Evolutionary conservation across 805 yeast genomes (phyloP).

Genomic region (Wickerhamiella musiphila): DNA sequence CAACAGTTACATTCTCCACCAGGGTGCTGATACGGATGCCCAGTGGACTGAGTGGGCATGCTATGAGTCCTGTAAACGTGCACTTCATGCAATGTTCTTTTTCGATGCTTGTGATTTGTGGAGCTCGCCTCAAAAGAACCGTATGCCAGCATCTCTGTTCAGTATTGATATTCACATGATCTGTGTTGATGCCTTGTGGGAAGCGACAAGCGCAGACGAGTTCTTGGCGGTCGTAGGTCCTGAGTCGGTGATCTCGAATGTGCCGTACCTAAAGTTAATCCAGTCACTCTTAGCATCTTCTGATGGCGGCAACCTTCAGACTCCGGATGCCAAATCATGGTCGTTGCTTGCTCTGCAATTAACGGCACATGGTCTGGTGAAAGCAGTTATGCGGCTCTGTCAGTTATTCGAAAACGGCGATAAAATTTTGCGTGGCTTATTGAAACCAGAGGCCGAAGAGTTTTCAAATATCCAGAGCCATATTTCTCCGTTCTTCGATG

Average conservation of each 20-base stretch:
- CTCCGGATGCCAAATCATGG: constrained; percentile 5
- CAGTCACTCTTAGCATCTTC: constrained; percentile 14
- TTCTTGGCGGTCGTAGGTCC: constrained; percentile 17
- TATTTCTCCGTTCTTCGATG: constrained; percentile 10
- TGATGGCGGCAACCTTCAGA: not conserved
- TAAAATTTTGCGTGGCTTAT: constrained; percentile 8
- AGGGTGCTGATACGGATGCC: constrained; percentile 15
- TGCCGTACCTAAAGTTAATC: constrained; percentile 19
- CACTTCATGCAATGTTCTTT: constrained; percentile 16
- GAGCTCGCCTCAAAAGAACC: constrained; percentile 1
- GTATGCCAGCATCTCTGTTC: constrained; percentile 15
- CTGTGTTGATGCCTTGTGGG: constrained; percentile 18
- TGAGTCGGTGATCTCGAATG: constrained; percentile 9
- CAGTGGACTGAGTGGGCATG: constrained; percentile 32
- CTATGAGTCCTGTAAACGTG: constrained; percentile 28
- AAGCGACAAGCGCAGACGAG: constrained; percentile 13
- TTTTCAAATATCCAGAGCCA: not conserved
- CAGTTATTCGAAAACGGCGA: constrained; percentile 12
- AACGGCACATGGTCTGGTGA: constrained; percentile 17
- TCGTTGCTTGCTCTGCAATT: constrained; percentile 13
- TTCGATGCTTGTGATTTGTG: constrained; percentile 15
- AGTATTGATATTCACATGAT: constrained; percentile 20
- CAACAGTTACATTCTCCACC: constrained; percentile 16
- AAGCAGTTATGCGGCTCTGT: constrained; percentile 13
- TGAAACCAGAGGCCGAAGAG: constrained; percentile 1